phyloP scores from a whole-genome alignment of 2,329 filamentous ascomycete genomes.

The Tothia fuscella region DNA sequence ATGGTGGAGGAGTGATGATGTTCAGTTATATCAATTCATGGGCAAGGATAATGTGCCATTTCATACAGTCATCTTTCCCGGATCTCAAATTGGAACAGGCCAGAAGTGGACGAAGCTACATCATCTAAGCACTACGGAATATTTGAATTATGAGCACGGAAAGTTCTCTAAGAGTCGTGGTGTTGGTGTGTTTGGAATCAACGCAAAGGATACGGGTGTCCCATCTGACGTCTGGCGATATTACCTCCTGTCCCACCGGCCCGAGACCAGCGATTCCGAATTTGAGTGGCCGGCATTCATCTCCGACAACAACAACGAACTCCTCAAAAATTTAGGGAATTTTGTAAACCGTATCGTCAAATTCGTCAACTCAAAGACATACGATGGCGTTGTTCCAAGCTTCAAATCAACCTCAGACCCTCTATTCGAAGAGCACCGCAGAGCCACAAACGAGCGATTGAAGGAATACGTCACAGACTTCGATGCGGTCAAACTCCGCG shows the following conservation, averaged over 20 bases:
- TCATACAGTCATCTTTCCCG: constrained; percentile 87
- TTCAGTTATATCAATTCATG: constrained; percentile 88
- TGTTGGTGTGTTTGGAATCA: constrained; percentile 84
- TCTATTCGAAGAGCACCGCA: constrained; percentile 27
- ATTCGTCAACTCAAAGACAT: constrained; percentile 58
- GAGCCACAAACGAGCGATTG: constrained; percentile 55
- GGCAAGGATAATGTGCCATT: constrained; percentile 85
- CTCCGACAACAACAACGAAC: constrained; percentile 74
- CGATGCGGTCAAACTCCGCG: constrained; percentile 59
- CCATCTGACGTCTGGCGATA: constrained; percentile 85
- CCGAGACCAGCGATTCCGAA: constrained; percentile 75
- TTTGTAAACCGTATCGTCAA: constrained; percentile 49
- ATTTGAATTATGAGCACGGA: constrained; percentile 37
- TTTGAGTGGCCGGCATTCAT: constrained; percentile 85
- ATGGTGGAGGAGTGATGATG: constrained; percentile 88
- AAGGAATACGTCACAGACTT: constrained; percentile 54
- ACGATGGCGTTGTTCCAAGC: constrained; percentile 57
- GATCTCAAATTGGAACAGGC: constrained; percentile 68
- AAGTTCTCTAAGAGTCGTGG: constrained; percentile 91
- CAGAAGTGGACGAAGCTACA: constrained; percentile 85
- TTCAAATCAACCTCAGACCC: constrained; percentile 41
- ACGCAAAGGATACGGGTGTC: constrained; percentile 75
- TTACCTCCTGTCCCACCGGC: constrained; percentile 74
- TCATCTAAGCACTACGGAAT: constrained; percentile 80
- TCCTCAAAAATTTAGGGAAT: constrained; percentile 61